Evolutionary conservation across 2,329 filamentous ascomycete genomes (phyloP), one percentile per base, ranked within the genome.

Genomic region (Dactylellina cionopaga): DNA sequence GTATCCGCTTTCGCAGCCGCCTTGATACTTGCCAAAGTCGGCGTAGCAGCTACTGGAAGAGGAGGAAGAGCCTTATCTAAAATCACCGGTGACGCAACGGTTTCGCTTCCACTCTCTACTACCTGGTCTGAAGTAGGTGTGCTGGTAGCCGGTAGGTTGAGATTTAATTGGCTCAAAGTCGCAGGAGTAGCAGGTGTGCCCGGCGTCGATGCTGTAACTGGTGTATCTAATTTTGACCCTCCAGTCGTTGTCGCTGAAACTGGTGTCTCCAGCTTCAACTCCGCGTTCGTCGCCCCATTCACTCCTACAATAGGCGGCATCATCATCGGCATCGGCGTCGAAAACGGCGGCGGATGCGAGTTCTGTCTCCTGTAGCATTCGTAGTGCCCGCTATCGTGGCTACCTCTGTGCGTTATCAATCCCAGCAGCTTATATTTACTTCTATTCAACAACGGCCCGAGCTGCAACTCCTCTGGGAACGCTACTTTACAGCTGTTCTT

Each of bases 401-500:
- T 96, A 35, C 95, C 95, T 78, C 96, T 96, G 79, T 99, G 95
- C 19, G 92, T 96, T 33, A 99, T 92, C 33, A 96, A 87, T 10
- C 90, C 92, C 0, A 96, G 85, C 3, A 99, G 84, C 77, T 89
- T 92, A 81, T 97, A 99, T 78, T 87, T 90, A 75, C 88, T 90
- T 77, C 90, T 88, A 64, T 90, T 86, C 43, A 95, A 81, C 22
- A 98, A 83, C 0, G 92, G 88, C 0, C 95, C 95, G 2, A 99
- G 83, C 0, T 91, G 87, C 1, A 99, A 81, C n/a, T 86, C 85
- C 80, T 98, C 94, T 0, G 93, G 93, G 77, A 98, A 99, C 0
- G 90, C 84, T 1, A 99, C 93, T 79, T 96, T 98, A 77, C 94
- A 94, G 69, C 91, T 89, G 79, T 99, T 99, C 81, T 99, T 99